These are phyloP conservation scores for Dendryphion nanum DNA, from an alignment of 2,329 filamentous ascomycete genomes.

Conservation along the genomic window DNA sequence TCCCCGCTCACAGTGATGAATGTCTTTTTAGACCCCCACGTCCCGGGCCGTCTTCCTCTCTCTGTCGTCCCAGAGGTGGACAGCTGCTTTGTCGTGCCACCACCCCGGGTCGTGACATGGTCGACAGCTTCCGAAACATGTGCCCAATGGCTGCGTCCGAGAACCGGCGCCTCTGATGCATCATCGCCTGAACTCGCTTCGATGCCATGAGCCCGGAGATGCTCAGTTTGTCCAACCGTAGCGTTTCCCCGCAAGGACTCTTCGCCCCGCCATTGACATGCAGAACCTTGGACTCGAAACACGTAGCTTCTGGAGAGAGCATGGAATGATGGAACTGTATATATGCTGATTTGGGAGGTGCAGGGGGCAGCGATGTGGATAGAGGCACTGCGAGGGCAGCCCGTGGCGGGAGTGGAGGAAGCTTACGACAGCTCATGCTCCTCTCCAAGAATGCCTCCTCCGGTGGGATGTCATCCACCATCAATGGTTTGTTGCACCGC, in stretches of 20 bases:
- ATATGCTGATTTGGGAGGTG: slow-evolving; percentile 14
- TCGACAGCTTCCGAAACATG: slow-evolving; percentile 7
- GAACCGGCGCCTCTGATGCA: slow-evolving; percentile 11
- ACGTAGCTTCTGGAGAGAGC: slow-evolving; percentile 21
- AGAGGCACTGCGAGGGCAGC: not conserved
- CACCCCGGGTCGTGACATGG: too few species aligned
- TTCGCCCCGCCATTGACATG: not conserved
- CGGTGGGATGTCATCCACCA: slow-evolving; percentile 20
- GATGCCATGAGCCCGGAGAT: slow-evolving; percentile 19
- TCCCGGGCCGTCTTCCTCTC: not conserved
- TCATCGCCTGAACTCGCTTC: slow-evolving; percentile 8
- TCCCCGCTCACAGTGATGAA: not conserved
- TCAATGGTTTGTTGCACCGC: slow-evolving; percentile 8
- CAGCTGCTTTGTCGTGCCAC: too few species aligned
- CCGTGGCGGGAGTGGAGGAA: too few species aligned
- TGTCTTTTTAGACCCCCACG: not conserved
- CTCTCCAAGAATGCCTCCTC: too few species aligned
- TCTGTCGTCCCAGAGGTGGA: too few species aligned
- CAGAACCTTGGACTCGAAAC: slow-evolving; percentile 18
- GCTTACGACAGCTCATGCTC: too few species aligned
- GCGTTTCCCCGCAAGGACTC: slow-evolving; percentile 3
- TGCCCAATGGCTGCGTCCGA: slow-evolving; percentile 14
- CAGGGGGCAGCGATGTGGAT: too few species aligned
- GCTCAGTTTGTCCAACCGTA: slow-evolving; percentile 17
- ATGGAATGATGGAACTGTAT: slow-evolving; percentile 9